phyloP scores from a whole-genome alignment of 1,284 basidiomycete species.

The Trichosporon coremiiforme region DNA sequence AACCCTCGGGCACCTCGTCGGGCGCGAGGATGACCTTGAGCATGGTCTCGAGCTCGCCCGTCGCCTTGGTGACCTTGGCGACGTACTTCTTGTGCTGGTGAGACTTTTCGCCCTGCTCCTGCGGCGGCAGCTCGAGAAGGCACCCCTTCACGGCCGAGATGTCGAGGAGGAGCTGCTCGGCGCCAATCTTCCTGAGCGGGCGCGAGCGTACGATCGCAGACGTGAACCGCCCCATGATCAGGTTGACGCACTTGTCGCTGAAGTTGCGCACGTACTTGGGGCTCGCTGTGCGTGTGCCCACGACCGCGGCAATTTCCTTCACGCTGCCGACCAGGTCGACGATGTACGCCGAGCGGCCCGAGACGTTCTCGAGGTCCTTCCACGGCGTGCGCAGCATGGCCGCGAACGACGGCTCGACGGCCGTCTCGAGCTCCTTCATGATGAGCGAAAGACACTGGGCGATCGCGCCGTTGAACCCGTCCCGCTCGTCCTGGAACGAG shows the following conservation, averaged over 20 bases:
- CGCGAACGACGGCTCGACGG: slow-evolving; percentile 73
- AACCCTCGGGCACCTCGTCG: slow-evolving; percentile 85
- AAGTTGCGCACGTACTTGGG: slow-evolving; percentile 91
- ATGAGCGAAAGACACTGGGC: slow-evolving; percentile 76
- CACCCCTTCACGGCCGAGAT: slow-evolving; percentile 82
- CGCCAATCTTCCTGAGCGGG: slow-evolving; percentile 84
- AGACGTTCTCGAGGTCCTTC: slow-evolving; percentile 76
- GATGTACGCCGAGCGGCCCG: slow-evolving; percentile 78
- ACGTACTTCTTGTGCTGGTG: slow-evolving; percentile 71
- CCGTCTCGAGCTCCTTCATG: slow-evolving; percentile 76
- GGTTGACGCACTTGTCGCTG: slow-evolving; percentile 84
- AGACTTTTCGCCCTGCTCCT: slow-evolving; percentile 46
- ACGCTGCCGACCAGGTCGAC: slow-evolving; percentile 85
- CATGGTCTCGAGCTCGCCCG: slow-evolving; percentile 79
- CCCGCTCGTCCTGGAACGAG: slow-evolving; percentile 79
- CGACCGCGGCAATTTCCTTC: slow-evolving; percentile 62
- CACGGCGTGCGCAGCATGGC: slow-evolving; percentile 75
- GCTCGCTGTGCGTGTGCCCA: slow-evolving; percentile 68
- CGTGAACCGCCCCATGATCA: slow-evolving; percentile 80
- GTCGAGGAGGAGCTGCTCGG: slow-evolving; percentile 90
- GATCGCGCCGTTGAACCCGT: slow-evolving; percentile 82
- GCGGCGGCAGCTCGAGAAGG: slow-evolving; percentile 72
- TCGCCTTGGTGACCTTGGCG: slow-evolving; percentile 77
- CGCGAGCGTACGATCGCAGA: slow-evolving; percentile 81
- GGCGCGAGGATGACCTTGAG: slow-evolving; percentile 92